Evolutionary conservation across 2,329 filamentous ascomycete genomes (phyloP).

Genomic region (Cryphonectria japonica): DNA sequence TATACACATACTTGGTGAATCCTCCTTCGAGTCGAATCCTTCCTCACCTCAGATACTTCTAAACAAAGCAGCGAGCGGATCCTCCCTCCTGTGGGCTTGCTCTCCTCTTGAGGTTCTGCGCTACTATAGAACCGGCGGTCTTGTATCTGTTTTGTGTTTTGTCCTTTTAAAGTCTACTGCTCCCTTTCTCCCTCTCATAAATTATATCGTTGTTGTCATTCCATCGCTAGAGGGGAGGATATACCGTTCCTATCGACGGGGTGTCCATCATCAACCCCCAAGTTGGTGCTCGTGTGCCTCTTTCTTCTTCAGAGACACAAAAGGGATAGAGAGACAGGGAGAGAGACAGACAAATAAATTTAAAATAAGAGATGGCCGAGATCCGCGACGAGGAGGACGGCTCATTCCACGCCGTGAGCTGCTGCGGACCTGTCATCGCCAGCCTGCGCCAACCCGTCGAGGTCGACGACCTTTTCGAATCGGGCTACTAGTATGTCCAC

Average conservation of each 20-base stretch:
- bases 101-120: not conserved
- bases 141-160: not conserved
- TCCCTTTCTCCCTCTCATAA: not conserved
- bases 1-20: not conserved
- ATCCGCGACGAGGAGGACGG: slow-evolving; percentile 43
- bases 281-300: too few species aligned
- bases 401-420: slow-evolving; percentile 35
- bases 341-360: not conserved
- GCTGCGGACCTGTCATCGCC: slow-evolving; percentile 45
- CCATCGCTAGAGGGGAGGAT: not conserved
- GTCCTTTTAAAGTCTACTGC: not conserved
- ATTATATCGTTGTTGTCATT: too few species aligned
- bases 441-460: slow-evolving; percentile 48
- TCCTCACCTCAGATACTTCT: not conserved
- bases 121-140: not conserved
- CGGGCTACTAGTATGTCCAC: slow-evolving; percentile 23
- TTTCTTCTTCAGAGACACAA: too few species aligned
- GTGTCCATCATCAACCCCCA: too few species aligned
- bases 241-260: not conserved
- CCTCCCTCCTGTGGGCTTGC: not conserved
- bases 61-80: not conserved
- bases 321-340: not conserved
- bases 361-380: slow-evolving; percentile 9
- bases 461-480: slow-evolving; percentile 40
- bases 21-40: not conserved